A percentile compares a stretch with the other conserved stretches of the same genome.
Evolutionary conservation across 805 yeast species (phyloP).

Genomic region (Wickerhamomyces kurtzmanii): DNA sequence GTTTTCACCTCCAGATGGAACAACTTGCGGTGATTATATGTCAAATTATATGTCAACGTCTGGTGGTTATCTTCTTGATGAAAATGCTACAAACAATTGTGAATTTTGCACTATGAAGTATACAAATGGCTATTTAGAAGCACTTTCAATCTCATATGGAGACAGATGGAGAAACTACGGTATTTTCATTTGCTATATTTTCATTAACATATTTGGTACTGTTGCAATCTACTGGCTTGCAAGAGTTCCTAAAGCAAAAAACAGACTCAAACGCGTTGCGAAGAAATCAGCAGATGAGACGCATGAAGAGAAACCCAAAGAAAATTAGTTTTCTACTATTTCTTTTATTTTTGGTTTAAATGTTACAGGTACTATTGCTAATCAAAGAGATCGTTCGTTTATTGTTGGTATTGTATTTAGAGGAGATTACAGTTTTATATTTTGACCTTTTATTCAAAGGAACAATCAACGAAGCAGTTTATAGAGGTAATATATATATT

Average conservation of each 20-base stretch:
- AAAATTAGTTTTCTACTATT: no score
- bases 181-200: constrained; percentile 38
- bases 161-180: constrained; percentile 52
- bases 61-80: constrained; percentile 49
- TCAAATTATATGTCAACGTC: constrained; percentile 15
- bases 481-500: no score
- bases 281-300: no score
- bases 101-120: constrained; percentile 39
- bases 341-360: no score
- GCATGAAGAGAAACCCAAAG: no score
- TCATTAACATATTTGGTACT: constrained; percentile 31
- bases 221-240: constrained; percentile 41
- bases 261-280: no score
- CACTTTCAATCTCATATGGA: constrained; percentile 17
- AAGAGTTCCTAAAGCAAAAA: constrained; percentile 53
- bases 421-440: no score
- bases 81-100: constrained; percentile 37
- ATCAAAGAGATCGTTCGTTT: no score
- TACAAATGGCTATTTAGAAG: constrained; percentile 44
- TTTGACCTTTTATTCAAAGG: no score
- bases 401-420: no score
- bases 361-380: no score
- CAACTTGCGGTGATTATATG: constrained; percentile 47
- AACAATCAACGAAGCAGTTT: no score
- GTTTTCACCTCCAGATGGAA: constrained; percentile 40